Evolutionary conservation across 1,139 yeast species (phyloP), one percentile per base, ranked within the genome.

Genomic region (Yamadazyma atlantica): DNA sequence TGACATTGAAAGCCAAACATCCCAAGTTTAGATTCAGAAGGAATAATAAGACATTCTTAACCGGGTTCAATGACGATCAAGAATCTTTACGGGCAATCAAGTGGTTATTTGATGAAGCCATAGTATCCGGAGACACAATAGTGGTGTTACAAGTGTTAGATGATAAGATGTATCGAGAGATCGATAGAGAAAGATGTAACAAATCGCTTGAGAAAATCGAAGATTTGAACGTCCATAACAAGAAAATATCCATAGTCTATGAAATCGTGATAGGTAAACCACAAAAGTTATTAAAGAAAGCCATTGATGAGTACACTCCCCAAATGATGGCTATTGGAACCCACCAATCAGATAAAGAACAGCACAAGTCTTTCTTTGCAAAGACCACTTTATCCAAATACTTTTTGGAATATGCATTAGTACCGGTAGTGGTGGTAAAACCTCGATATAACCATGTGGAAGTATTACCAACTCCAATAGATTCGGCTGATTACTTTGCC

Each of bases 401-500:
- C 55, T 82, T 83, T 48, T 60, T 83, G 30, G 83, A 81, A 53
- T 80, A 76, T 52, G 82, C 86, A 0, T 71, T 78, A 15, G 80
- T 83, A 1, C 89, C 89, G 0, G 87, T 82, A 4, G 73, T 82
- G 33, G 77, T 82, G 9, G 85, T 83, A 8, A 78, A 81, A 43
- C 85, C 86, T 1, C 61, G 62, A 15, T 73, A 76, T 48, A 67
- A 67, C 37, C 61, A 65, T 41, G 46, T 54, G n/a, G 71, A 64
- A 24, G 40, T 28, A 22, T 48, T 63, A 21, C 32, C 40, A 3
- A 37, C 44, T 5, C 65, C 67, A 11, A 52, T 67, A 11, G 62
- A 58, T 25, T 50, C 57, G 3, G 58, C 53, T 21, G 40, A 49
- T n/a, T 66, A 66, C 41, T 67, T 67, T 44, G 54, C 53, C 31